Conservation (phyloP, 176 grass and related monocot species). For the Otatea glauca region DNA sequence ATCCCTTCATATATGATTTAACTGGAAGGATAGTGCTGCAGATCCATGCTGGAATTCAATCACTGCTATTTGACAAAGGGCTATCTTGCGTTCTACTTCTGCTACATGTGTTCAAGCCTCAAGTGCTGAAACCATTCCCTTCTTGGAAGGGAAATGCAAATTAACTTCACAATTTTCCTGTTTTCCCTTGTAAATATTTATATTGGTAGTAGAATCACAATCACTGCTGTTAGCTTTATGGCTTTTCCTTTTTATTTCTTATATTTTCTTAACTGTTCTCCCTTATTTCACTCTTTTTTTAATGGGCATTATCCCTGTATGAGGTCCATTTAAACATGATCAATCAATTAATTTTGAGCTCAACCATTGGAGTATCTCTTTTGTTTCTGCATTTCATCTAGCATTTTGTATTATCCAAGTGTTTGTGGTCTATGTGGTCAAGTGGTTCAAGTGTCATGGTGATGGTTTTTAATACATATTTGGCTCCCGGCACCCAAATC, state of each 20-base stretch:
- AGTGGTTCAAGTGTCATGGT: not conserved
- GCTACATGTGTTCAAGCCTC: constrained; percentile 38
- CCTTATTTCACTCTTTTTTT: constrained; percentile 45
- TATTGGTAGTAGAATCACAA: constrained; percentile 57
- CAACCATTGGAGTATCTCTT: not conserved
- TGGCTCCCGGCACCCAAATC: not conserved
- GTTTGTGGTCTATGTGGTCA: not conserved
- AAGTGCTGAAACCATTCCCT: constrained; percentile 45
- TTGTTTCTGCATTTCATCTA: constrained; percentile 8
- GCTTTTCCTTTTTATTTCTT: constrained; percentile 44
- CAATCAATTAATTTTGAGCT: constrained; percentile 64
- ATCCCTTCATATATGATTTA: constrained; percentile 43
- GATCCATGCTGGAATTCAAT: constrained; percentile 23
- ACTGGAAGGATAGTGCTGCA: constrained; percentile 22
- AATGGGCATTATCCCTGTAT: constrained; percentile 52
- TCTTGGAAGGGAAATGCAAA: constrained; percentile 42
- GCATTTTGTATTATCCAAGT: constrained; percentile 41
- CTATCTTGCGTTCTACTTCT: constrained; percentile 37
- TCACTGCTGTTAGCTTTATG: constrained; percentile 48
- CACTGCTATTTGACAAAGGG: constrained; percentile 40
- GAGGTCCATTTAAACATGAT: constrained; percentile 56
- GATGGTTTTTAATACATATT: constrained; percentile 1
- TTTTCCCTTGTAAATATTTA: constrained; percentile 74
- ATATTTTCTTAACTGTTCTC: constrained; percentile 36
- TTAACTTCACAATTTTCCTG: constrained; percentile 57